Evolutionary conservation across 78 protist species (phyloP).

Genomic region (Monosiga brevicollis): DNA sequence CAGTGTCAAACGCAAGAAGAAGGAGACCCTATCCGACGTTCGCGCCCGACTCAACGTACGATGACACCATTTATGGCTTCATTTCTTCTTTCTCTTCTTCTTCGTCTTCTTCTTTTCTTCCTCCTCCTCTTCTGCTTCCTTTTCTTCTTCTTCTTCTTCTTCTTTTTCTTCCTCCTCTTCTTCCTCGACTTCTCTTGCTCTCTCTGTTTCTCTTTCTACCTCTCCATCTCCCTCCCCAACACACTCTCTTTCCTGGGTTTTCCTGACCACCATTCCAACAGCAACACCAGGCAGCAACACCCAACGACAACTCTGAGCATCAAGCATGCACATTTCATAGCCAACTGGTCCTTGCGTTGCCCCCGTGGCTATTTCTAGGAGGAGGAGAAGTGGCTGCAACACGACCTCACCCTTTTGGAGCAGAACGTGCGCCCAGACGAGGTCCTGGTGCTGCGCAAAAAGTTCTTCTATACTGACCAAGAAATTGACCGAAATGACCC

Average conservation of each 20-base stretch:
- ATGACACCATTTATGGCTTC: background rate
- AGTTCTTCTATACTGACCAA: constrained; percentile 69
- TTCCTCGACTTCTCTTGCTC: background rate
- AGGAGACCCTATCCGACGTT: background rate
- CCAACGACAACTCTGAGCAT: constrained; percentile 7
- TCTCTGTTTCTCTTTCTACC: background rate
- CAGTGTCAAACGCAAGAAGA: background rate
- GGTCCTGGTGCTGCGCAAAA: constrained; percentile 53
- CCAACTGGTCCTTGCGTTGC: too few relatives aligned
- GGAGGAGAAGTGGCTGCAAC: constrained; percentile 60
- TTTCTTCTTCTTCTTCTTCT: too few relatives aligned
- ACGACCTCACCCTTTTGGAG: constrained; percentile 51
- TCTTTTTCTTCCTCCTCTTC: too few relatives aligned
- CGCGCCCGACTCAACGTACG: background rate
- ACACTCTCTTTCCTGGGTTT: too few relatives aligned
- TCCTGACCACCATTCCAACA: background rate
- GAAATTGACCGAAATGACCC: constrained; percentile 69
- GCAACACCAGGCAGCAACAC: background rate
- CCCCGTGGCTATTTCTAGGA: background rate
- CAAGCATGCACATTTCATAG: constrained; percentile 33
- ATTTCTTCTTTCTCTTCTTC: background rate
- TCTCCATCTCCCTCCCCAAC: background rate
- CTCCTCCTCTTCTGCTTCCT: background rate
- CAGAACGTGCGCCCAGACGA: constrained; percentile 53
- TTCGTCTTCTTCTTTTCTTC: background rate